Base-by-base conservation (phyloP, 345 rosid genomes). In the Gossypium longicalyx region DNA sequence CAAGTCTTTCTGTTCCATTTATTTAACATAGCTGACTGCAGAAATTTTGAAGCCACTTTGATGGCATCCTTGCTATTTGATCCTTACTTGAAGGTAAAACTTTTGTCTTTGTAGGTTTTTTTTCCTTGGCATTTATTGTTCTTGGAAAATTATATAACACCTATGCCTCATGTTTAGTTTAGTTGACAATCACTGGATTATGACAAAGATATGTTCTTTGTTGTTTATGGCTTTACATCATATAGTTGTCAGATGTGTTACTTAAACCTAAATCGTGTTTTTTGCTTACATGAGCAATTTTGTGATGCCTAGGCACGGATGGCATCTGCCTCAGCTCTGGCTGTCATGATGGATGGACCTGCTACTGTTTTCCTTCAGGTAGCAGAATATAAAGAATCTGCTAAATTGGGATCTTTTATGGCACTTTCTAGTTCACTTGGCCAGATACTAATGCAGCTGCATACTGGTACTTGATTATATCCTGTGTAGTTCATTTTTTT, bases 341-440 rank as follows among this genome's bases (percentile, higher is more conserved):
- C 80, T 43, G 89, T 80, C 79, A 89, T 94, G 97, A 82, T 92
- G 83, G 93, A 88, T 82, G 97, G 94, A 71, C 89, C 92, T 78
- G 86, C 97, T 79, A 83, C 92, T 72, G 84, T 90, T 76, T 89
- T 91, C 83, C 82, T 94, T 79, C 98, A 94, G 81, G 94, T 94
- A 53, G 98, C 93, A 44, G 98, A 92, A 83, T 90, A 87, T 83
- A 94, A 86, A 80, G 96, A 94, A 79, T 83, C 91, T 58, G 78
- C 80, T 41, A 90, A 87, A 81, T 81, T 77, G 71, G 93, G 92
- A 78, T 90, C 97, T 62, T 91, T 87, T 79, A 87, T 85, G 88
- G 84, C 97, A 65, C 89, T 94, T 77, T 91, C 97, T 67, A 90
- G 85, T 80, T 90, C 97, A 59, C 96, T 91, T 80, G 98, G 98